A percentile compares a stretch with the other conserved stretches of the same genome.
Conservation (phyloP, 345 rosid species). For the Ceriops decandra region DNA sequence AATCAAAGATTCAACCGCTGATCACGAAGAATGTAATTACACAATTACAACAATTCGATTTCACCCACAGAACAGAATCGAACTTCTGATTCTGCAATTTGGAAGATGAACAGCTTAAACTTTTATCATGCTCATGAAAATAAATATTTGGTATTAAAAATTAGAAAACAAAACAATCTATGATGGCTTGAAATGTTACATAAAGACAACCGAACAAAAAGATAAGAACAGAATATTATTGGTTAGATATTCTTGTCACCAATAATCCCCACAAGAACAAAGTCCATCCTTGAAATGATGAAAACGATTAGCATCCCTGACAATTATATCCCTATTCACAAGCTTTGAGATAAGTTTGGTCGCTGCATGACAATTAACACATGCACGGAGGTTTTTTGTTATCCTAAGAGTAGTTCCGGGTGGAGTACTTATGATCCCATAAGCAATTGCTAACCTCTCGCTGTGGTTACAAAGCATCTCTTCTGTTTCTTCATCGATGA, state of each 20-base stretch:
- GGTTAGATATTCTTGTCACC: constrained; percentile 11
- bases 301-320: constrained; percentile 63
- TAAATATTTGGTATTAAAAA: too few relatives aligned
- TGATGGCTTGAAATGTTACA: too few relatives aligned
- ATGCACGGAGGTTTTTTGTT: constrained; percentile 60
- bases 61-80: too few relatives aligned
- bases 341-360: constrained; percentile 55
- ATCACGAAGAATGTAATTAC: too few relatives aligned
- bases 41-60: too few relatives aligned
- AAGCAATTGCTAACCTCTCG: constrained; percentile 66
- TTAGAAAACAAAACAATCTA: too few relatives aligned
- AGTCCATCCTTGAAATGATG: constrained; percentile 59
- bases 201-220: too few relatives aligned
- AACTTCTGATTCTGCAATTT: too few relatives aligned
- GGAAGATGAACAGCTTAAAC: too few relatives aligned
- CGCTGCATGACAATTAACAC: constrained; percentile 62
- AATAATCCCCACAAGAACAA: constrained; percentile 29
- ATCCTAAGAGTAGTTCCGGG: constrained; percentile 55
- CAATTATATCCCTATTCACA: constrained; percentile 52
- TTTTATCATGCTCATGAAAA: too few relatives aligned
- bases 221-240: too few relatives aligned
- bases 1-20: too few relatives aligned
- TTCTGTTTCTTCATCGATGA: constrained; percentile 54
- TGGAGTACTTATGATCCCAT: constrained; percentile 54
- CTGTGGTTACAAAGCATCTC: constrained; percentile 66